Evolutionary conservation across 2,329 filamentous ascomycete genomes (phyloP).

Genomic region (Colletotrichum liriopes): DNA sequence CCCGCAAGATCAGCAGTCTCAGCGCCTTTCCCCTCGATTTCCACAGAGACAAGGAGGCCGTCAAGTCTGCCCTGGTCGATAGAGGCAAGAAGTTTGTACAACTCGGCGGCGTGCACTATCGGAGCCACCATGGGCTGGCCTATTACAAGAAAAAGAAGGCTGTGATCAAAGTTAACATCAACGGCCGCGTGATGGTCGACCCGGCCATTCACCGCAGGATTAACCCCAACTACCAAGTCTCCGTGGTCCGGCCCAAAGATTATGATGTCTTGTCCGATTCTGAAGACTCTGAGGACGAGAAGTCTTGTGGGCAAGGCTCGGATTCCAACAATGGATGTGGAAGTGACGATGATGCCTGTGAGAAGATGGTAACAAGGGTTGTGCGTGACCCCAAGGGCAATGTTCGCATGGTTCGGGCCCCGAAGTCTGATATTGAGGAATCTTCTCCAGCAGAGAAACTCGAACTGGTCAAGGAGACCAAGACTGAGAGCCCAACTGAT

Average conservation of each 20-base stretch:
- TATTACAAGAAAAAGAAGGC: conserved; percentile 86
- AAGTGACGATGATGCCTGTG: conserved; percentile 59
- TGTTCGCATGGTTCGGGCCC: conserved; percentile 50
- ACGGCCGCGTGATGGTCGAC: conserved; percentile 91
- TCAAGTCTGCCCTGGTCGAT: conserved; percentile 79
- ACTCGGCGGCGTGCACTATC: conserved; percentile 88
- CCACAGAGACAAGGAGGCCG: conserved; percentile 78
- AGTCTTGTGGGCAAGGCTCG: conserved; percentile 56
- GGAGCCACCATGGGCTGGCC: conserved; percentile 85
- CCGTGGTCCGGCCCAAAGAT: conserved; percentile 81
- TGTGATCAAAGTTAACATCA: conserved; percentile 85
- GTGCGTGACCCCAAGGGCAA: conserved; percentile 61
- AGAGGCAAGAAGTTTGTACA: conserved; percentile 88
- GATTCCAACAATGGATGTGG: conserved; percentile 56
- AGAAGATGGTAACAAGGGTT: conserved; percentile 66
- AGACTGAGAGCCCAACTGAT: conserved; percentile 47
- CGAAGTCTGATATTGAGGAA: conserved; percentile 54
- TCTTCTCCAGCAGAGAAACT: conserved; percentile 65
- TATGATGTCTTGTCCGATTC: conserved; percentile 71
- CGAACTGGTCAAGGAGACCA: conserved; percentile 53
- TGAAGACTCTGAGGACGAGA: conserved; percentile 62
- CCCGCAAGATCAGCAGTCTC: conserved; percentile 85
- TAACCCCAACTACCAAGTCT: conserved; percentile 88
- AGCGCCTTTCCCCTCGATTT: conserved; percentile 84
- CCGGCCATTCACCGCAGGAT: conserved; percentile 85